These are phyloP conservation scores for Oenanthe sinensis DNA, from an alignment of 129 eudicot species.

Conservation along the genomic window DNA sequence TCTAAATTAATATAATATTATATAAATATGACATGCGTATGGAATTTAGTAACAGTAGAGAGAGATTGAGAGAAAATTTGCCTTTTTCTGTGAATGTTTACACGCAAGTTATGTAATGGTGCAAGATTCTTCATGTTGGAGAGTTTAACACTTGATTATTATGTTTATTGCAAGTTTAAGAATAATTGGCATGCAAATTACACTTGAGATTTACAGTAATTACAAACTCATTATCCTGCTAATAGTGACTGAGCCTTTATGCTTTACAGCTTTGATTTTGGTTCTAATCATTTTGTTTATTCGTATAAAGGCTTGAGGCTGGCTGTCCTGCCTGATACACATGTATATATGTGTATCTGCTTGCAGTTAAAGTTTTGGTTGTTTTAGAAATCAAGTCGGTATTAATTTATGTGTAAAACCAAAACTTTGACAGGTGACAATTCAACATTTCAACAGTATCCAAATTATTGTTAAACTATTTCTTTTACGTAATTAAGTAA, in stretches of 20 bases:
- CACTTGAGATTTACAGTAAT: too few species aligned
- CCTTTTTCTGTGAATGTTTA: too few species aligned
- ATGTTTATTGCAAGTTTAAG: background rate
- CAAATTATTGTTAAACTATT: too few species aligned
- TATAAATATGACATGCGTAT: too few species aligned
- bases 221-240: background rate
- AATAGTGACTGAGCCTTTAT: background rate
- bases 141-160: background rate
- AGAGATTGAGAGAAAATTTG: too few species aligned
- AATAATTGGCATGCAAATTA: background rate
- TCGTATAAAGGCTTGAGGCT: background rate
- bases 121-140: background rate
- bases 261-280: conserved; percentile 4
- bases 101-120: too few species aligned
- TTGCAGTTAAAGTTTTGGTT: background rate
- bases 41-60: too few species aligned
- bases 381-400: background rate
- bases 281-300: background rate
- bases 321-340: background rate
- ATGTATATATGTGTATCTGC: background rate
- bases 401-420: background rate
- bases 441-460: too few species aligned
- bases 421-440: background rate
- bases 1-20: too few species aligned
- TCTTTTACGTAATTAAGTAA: too few species aligned